Conservation (phyloP, 495 filamentous ascomycete genomes). For the Penicillium arizonense region DNA sequence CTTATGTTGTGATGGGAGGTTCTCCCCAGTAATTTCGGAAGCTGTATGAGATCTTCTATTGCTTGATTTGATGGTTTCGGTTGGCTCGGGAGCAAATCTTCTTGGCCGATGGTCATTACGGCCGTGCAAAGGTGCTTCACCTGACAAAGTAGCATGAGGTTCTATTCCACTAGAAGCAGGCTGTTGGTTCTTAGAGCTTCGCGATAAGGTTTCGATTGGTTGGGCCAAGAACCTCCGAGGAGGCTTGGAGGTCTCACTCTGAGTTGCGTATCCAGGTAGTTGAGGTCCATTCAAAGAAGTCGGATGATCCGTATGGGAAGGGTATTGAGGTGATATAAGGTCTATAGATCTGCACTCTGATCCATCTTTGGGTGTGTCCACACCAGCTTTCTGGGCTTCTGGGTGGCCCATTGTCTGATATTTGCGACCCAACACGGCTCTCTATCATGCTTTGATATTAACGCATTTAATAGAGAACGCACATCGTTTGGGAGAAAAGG, state of each 20-base stretch:
- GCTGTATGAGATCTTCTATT: slow-evolving; percentile 8
- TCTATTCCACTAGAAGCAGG: slow-evolving; percentile 2
- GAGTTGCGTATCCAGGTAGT: background rate
- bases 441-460: background rate
- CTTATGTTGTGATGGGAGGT: slow-evolving; percentile 6
- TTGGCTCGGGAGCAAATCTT: slow-evolving; percentile 26
- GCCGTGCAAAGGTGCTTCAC: slow-evolving; percentile 8
- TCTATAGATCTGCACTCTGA: background rate
- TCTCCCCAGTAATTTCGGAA: slow-evolving; percentile 6
- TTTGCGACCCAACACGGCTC: background rate
- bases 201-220: slow-evolving; percentile 64
- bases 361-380: background rate
- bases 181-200: slow-evolving; percentile 50
- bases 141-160: background rate
- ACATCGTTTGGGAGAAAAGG: background rate
- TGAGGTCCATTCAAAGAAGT: background rate
- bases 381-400: background rate
- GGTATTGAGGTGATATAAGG: background rate
- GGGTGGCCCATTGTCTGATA: background rate
- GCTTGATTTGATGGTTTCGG: slow-evolving; percentile 29
- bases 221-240: slow-evolving; percentile 53
- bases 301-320: background rate
- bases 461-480: background rate
- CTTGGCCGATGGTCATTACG: slow-evolving; percentile 10
- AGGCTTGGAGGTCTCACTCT: background rate